A percentile compares a stretch with the other conserved stretches of the same genome.
Conservation (phyloP, 176 grass and related monocot genomes). For the Ananas comosus region DNA sequence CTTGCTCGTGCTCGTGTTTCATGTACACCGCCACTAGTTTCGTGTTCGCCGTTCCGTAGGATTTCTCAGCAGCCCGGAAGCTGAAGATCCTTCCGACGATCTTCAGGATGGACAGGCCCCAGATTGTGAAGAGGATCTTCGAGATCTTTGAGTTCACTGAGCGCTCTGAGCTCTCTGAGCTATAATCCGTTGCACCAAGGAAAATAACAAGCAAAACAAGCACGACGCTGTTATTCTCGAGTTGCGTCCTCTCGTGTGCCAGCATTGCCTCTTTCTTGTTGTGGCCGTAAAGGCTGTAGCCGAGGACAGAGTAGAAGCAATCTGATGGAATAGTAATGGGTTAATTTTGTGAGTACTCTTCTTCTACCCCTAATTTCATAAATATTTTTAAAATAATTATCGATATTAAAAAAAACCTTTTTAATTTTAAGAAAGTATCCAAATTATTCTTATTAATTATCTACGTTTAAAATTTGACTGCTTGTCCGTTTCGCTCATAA, state of each 20-base stretch:
- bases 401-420: no score
- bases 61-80: conserved; percentile 9
- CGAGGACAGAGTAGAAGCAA: conserved; percentile 18
- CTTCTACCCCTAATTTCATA: no score
- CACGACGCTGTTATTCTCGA: conserved; percentile 3
- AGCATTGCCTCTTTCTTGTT: conserved; percentile 15
- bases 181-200: neutral
- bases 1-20: conserved; percentile 22
- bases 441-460: no score
- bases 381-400: no score
- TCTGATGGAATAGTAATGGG: no score
- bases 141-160: no score
- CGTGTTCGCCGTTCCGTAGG: conserved; percentile 23
- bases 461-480: no score
- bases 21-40: conserved; percentile 32
- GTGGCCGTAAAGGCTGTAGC: conserved; percentile 19
- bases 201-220: neutral
- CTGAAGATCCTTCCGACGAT: conserved; percentile 23
- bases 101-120: conserved; percentile 27
- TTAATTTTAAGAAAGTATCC: no score
- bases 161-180: no score
- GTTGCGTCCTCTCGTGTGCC: conserved; percentile 6
- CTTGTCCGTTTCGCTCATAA: no score
- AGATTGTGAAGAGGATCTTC: conserved; percentile 24
- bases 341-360: no score